Evolutionary conservation across 768 basidiomycete species (phyloP), one percentile per base, ranked within the genome.

Genomic region (Cystobasidiopsis lactophilus): DNA sequence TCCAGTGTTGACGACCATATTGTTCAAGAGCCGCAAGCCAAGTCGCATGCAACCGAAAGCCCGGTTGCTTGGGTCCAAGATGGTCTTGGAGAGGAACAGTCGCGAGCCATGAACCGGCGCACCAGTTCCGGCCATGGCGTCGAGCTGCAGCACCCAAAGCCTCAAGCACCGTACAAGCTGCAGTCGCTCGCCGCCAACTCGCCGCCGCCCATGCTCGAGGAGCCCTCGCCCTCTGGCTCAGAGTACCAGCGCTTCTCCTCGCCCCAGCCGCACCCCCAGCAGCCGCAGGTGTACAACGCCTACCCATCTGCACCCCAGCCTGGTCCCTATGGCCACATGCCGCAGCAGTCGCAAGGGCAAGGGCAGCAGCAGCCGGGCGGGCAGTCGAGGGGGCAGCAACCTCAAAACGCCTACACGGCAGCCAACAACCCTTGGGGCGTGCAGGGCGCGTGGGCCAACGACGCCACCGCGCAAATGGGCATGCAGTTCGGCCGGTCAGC

Each of bases 401-500:
- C 77, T 19, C 51, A 18, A 9, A 24, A 11, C 23, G 19, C 13
- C 19, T 13, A 19, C 13, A 19, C 13, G 13, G 38, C 38, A 13
- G 9, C 11, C 13, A 43, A 43, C 23, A 27, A 18, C 10, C 26
- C 45, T 47, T 47, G 45, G 45, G 45, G 24, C 4, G 45, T 30
- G 18, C 24, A 23, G n/a, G 33, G 31, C 30, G 13, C 24, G 51
- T 31, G 41, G 51, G 41, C 39, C 40, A 80, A 93, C 66, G 84
- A 84, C 62, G 78, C 85, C 10, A 95, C 93, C 2, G 84, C 93
- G 0, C 82, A 89, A 66, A 79, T 98, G 64, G 85, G 91, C 21
- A 84, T 96, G 76, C 91, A 95, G 66, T 76, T 96, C 29, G 89
- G 91, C 3, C 78, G 78, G 58, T 83, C 76, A 55, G 91, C 91